A percentile compares a stretch with the other conserved stretches of the same genome.
These are phyloP conservation scores for Tolypocladium ophioglossoides DNA, from an alignment of 2,329 filamentous ascomycete genomes.

Conservation along the genomic window DNA sequence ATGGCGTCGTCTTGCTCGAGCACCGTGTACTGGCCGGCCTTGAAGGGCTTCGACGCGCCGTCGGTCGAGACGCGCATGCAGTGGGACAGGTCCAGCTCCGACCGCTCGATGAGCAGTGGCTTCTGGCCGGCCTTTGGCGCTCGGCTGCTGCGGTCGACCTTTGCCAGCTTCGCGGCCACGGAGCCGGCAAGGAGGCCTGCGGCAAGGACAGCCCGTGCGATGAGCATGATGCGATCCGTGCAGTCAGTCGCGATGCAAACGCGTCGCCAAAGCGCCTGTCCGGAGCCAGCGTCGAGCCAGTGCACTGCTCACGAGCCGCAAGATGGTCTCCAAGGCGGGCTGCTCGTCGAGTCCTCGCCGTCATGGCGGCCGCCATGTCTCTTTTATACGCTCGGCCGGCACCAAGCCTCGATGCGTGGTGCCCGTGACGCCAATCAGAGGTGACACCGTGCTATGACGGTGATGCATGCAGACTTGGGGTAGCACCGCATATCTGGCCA, in stretches of 20 bases:
- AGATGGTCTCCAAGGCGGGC: neutral
- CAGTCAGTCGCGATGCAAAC: no score
- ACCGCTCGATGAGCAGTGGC: neutral
- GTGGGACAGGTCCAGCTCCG: neutral
- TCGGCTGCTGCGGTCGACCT: neutral
- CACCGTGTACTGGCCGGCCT: neutral
- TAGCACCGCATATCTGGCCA: neutral
- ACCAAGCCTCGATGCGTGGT: neutral
- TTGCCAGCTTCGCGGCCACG: neutral
- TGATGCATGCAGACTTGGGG: neutral
- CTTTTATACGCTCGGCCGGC: neutral
- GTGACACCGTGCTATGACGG: neutral
- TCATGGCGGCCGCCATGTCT: neutral
- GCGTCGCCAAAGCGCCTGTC: no score
- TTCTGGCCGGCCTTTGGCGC: neutral
- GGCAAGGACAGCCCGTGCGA: neutral
- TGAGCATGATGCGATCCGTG: neutral
- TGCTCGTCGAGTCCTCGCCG: no score
- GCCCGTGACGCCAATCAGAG: neutral
- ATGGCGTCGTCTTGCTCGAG: neutral
- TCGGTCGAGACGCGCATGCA: neutral
- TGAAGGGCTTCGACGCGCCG: neutral
- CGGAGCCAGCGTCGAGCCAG: no score
- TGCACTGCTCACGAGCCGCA: neutral
- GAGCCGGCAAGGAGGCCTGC: neutral